Conservation (phyloP, 352 stramenopile species). For the Vaucheria bursata region DNA sequence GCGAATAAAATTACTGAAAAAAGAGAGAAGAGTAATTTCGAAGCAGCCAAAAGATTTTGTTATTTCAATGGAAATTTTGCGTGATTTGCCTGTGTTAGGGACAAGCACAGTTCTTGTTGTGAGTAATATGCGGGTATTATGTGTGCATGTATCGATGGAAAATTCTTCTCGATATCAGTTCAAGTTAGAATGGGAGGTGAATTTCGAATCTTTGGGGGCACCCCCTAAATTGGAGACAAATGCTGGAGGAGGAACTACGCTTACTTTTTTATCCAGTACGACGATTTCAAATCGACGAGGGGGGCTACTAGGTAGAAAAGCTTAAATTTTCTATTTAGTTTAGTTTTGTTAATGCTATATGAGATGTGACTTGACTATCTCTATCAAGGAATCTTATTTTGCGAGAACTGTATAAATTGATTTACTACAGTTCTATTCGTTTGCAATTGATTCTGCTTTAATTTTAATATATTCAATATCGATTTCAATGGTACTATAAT, state of each 20-base stretch:
- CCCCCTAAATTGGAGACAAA: neutral
- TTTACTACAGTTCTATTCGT: no score
- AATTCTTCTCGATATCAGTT: neutral
- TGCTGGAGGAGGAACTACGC: neutral
- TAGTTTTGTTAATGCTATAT: no score
- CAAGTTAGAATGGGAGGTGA: constrained; percentile 6
- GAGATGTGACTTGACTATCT: no score
- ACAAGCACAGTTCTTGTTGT: constrained; percentile 31
- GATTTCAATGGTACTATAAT: no score
- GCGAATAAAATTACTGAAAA: no score
- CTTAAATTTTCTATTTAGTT: no score
- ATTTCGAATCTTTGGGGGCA: neutral
- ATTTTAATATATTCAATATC: no score
- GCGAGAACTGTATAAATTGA: no score
- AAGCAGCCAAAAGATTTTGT: constrained; percentile 28
- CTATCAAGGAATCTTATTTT: no score
- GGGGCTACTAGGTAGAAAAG: neutral
- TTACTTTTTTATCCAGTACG: neutral
- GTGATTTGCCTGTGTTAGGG: neutral
- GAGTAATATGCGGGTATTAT: constrained; percentile 38
- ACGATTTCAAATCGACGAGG: neutral
- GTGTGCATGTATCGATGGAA: constrained; percentile 13
- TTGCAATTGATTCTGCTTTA: no score
- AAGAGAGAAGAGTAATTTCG: no score
- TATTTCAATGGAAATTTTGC: constrained; percentile 29